phyloP scores from a whole-genome alignment of 805 yeast species.

The Nematodospora valgi region DNA sequence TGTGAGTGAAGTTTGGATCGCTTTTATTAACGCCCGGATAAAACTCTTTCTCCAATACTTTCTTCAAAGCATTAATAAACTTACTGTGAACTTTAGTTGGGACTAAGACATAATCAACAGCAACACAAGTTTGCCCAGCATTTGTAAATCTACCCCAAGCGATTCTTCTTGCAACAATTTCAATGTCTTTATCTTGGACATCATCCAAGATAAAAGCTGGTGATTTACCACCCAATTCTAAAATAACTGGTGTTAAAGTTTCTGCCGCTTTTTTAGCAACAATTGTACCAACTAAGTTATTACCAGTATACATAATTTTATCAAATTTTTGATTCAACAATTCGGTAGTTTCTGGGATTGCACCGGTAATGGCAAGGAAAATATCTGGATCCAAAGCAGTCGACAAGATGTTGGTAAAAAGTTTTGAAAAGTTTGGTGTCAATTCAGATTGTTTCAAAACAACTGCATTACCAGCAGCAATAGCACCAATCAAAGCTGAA shows the following conservation, averaged over 20 bases:
- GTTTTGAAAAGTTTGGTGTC: conserved; percentile 56
- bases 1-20: conserved; percentile 45
- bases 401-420: conserved; percentile 52
- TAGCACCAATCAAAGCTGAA: conserved; percentile 69
- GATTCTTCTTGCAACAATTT: conserved; percentile 53
- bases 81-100: conserved; percentile 54
- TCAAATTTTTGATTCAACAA: conserved; percentile 67
- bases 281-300: conserved; percentile 68
- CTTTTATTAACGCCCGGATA: conserved; percentile 30
- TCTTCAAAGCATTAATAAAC: conserved; percentile 42
- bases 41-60: conserved; percentile 39
- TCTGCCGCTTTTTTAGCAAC: conserved; percentile 79
- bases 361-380: conserved; percentile 70
- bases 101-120: conserved; percentile 77
- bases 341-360: conserved; percentile 56
- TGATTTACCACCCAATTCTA: conserved; percentile 91
- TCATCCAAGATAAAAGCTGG: conserved; percentile 69
- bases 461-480: conserved; percentile 83
- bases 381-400: conserved; percentile 52
- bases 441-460: conserved; percentile 74
- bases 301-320: conserved; percentile 87
- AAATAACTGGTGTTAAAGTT: conserved; percentile 69
- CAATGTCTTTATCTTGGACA: conserved; percentile 39
- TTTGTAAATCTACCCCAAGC: conserved; percentile 76
- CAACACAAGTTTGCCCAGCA: conserved; percentile 88